Base-by-base conservation (phyloP, 495 filamentous ascomycete species). In the Aspergillus wentii region DNA sequence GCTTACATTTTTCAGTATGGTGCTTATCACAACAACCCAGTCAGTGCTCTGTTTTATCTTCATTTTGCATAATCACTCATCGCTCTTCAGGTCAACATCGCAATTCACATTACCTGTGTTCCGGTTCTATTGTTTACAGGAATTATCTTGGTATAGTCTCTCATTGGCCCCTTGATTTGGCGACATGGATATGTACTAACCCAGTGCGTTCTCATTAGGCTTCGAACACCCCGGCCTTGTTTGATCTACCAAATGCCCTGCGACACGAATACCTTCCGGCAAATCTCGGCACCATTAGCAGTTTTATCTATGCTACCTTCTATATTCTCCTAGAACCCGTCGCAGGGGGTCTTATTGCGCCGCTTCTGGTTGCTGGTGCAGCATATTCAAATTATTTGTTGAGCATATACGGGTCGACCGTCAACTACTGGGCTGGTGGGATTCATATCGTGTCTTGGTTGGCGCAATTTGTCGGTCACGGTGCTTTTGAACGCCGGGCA, bases 291-390 rank as follows among this genome's bases (percentile, higher is more conserved):
- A 92, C 89, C 6, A 69, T 94, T 42, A 74, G 64, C 17, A 79
- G 85, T 15, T 52, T 90, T 22, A 46, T 79, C 11, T 96, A 90
- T 65, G 72, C 80, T 19, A 74, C 71, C 17, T 75, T 95, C 44
- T 98, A 97, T 50, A 74, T 97, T 36, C 80, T 97, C 16, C 82
- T 98, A 53, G 92, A 97, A 54, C 92, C 92, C 1, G 85, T 96
- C 5, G 92, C 91, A 3, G 92, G 92, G 20, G 74, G 75, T 8
- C 54, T 83, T 10, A 61, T 94, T 21, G 77, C 83, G 1, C 75
- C 88, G 2, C 61, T 95, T 35, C 74, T 95, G 31, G 66, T 95
- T 14, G 79, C 61, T 15, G 78, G 76, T 25, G 80, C 87, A 4
- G 88, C 84, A 4, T 79, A 73, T 37, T 73, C 72, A 18, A 94